phyloP scores from a whole-genome alignment of 805 yeast genomes.

The Metschnikowia proteae region DNA sequence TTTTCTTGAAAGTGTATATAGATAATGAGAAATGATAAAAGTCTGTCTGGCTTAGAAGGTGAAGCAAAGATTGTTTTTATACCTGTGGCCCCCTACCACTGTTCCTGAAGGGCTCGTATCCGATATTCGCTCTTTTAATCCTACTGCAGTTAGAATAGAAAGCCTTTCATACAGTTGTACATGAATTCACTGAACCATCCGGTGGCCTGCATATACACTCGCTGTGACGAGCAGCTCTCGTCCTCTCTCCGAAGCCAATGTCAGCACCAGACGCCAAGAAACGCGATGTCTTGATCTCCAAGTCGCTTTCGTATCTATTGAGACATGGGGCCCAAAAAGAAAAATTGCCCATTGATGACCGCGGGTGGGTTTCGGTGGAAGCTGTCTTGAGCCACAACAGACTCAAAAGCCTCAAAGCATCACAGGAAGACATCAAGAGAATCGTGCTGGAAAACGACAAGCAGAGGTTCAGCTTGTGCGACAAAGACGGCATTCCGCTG shows the following conservation, averaged over 20 bases:
- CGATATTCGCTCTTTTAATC: too few relatives aligned
- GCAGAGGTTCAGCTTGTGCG: slow-evolving; percentile 57
- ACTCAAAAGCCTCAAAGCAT: slow-evolving; percentile 52
- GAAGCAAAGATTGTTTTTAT: not conserved
- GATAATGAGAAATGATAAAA: slow-evolving; percentile 4
- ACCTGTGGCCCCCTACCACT: not conserved
- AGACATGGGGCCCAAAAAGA: slow-evolving; percentile 84
- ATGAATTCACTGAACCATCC: not conserved
- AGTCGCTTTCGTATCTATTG: slow-evolving; percentile 67
- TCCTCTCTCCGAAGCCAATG: slow-evolving; percentile 5
- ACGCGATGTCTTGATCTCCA: slow-evolving; percentile 60
- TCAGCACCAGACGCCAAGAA: slow-evolving; percentile 13
- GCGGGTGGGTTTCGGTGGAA: slow-evolving; percentile 61
- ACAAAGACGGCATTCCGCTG: slow-evolving; percentile 20
- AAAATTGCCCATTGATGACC: slow-evolving; percentile 53
- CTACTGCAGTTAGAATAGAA: not conserved
- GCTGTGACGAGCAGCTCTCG: not conserved
- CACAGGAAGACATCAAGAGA: slow-evolving; percentile 52
- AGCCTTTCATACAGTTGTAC: not conserved
- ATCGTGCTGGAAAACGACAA: slow-evolving; percentile 68
- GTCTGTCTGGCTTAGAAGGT: not conserved
- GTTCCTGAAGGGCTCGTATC: too few relatives aligned
- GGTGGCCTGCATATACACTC: not conserved
- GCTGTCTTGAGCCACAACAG: slow-evolving; percentile 55
- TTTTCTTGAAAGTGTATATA: not conserved